A percentile compares a stretch with the other conserved stretches of the same genome.
These are phyloP conservation scores for Lotus japonicus DNA, from an alignment of 306 rosid genomes.

Conservation along the genomic window DNA sequence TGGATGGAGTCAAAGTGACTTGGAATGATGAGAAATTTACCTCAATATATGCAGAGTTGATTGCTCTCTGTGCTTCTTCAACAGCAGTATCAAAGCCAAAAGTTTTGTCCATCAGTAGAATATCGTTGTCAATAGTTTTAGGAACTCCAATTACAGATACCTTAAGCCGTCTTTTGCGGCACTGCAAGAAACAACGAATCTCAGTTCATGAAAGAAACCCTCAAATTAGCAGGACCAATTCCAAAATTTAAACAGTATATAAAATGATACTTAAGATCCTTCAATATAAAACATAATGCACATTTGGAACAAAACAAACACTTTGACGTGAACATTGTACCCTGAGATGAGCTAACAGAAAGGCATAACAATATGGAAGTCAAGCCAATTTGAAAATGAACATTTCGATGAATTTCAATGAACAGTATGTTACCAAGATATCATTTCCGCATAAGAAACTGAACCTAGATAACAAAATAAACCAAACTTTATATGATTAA, in stretches of 20 bases:
- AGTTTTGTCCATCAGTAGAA: constrained; percentile 92
- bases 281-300: not conserved
- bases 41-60: constrained; percentile 97
- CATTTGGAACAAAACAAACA: not conserved
- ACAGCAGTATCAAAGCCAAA: constrained; percentile 99
- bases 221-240: not conserved
- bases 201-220: not conserved
- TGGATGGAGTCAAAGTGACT: not conserved
- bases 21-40: constrained; percentile 29
- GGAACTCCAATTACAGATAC: constrained; percentile 95
- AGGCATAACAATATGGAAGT: not conserved
- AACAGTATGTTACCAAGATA: not conserved
- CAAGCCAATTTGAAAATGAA: not conserved
- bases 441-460: not conserved
- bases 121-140: constrained; percentile 96
- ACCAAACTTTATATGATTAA: constrained; percentile 1
- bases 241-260: not conserved
- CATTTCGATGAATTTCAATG: constrained; percentile 1
- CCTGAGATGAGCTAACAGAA: not conserved
- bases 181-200: constrained; percentile 39
- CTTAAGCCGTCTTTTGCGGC: constrained; percentile 61
- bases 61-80: constrained; percentile 98
- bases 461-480: not conserved
- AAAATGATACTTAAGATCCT: constrained; percentile 7
- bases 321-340: not conserved